Base-by-base conservation (phyloP, 148 eudicot species). In the Spergularia bocconei region DNA sequence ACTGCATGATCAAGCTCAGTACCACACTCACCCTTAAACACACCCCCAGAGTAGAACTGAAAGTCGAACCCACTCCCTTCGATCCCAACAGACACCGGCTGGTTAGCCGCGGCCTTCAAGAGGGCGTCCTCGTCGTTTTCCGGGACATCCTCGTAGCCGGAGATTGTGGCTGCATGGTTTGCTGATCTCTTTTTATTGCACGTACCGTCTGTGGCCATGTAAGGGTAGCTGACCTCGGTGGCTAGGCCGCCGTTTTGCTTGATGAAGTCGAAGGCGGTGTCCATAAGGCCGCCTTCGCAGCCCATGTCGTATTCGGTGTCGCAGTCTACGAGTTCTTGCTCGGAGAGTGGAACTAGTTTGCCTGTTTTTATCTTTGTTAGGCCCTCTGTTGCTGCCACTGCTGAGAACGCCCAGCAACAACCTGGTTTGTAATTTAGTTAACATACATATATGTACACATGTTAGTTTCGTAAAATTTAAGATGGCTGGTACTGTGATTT, bases 321-420 rank as follows among this genome's bases (percentile, higher is more conserved):
- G 62, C 91, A 88, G 70, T 88, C 91, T 2, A 88, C 80, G 0
- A 88, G 80, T 71, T 88, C 77, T 74, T 88, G 91, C 78, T 86
- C 86, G 5, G 91, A 88, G 38, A 88, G 80, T 6, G 89, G 78
- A 58, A 88, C 6, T 7, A 88, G 76, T 2, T 78, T 59, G 10
- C 87, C 87, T 7, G 79, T 81, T 53, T 53, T 69, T 47, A 88
- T 63, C 33, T 83, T 61, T 74, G 67, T 55, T 5, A 88, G 58
- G 19, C 81, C 77, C 70, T 86, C 88, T 17, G 79, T 59, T 11
- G 89, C 82, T 71, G 84, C 85, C 51, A 88, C 89, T 2, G 86
- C 76, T 39, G 89, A 73, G 56, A 86, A 86, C 9, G 89, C 89
- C 89, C 89, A 88, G 14, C 90, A 86, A 51, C 82, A 77, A 63